Evolutionary conservation across 352 stramenopile genomes (phyloP).

Genomic region (Halophytophthora polymorphica): DNA sequence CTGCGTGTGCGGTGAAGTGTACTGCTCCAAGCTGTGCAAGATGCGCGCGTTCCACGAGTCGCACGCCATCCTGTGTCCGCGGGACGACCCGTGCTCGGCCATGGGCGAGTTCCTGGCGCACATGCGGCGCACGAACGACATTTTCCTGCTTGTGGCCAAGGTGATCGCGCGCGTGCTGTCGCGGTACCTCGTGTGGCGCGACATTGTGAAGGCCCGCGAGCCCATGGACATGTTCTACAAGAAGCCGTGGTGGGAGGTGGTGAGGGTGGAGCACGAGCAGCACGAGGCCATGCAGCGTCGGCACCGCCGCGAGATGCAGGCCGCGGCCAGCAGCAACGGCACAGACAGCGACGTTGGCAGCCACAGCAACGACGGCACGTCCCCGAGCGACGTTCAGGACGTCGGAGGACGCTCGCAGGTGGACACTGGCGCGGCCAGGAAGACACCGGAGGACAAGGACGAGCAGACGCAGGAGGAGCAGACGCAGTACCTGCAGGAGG

Average conservation of each 20-base stretch:
- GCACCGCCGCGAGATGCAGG: slow-evolving; percentile 2
- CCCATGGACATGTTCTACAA: slow-evolving; percentile 90
- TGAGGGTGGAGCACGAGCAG: slow-evolving; percentile 60
- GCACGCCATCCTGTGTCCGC: slow-evolving; percentile 75
- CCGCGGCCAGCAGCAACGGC: slow-evolving; percentile 17
- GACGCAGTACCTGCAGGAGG: slow-evolving; percentile 50
- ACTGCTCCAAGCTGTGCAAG: slow-evolving; percentile 82
- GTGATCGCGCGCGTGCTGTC: slow-evolving; percentile 75
- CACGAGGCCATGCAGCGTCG: slow-evolving; percentile 19
- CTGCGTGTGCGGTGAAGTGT: slow-evolving; percentile 74
- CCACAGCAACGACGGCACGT: slow-evolving; percentile 20
- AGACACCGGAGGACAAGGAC: slow-evolving; percentile 2
- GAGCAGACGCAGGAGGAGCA: slow-evolving; percentile 20
- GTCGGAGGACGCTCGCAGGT: slow-evolving; percentile 1
- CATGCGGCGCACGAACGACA: slow-evolving; percentile 88
- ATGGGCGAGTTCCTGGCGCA: slow-evolving; percentile 69
- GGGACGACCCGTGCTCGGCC: slow-evolving; percentile 51
- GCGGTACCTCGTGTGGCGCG: slow-evolving; percentile 47
- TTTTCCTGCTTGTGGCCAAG: slow-evolving; percentile 87
- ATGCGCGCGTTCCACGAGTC: slow-evolving; percentile 65
- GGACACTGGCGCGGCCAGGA: background rate
- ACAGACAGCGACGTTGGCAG: slow-evolving; percentile 21
- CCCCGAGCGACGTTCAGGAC: slow-evolving; percentile 22
- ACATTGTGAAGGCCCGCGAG: slow-evolving; percentile 55
- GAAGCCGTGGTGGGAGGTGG: slow-evolving; percentile 88